Evolutionary conservation across 2,329 filamentous ascomycete genomes (phyloP), one percentile per base, ranked within the genome.

Genomic region (Fusarium palustre): DNA sequence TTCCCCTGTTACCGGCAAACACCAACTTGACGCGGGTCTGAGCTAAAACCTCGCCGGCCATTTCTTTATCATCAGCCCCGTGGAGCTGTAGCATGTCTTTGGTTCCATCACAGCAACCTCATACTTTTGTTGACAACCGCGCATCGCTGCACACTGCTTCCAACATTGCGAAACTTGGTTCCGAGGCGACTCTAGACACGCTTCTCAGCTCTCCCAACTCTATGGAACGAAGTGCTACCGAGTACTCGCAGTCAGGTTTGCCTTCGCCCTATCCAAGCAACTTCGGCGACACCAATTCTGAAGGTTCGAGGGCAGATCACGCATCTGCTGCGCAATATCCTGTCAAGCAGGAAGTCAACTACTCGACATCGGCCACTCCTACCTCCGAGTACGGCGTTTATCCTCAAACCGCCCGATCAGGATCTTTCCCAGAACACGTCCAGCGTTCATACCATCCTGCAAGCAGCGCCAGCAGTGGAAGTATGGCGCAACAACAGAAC

Each of bases 401-500:
- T 76, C 92, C 92, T 74, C 80, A 84, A 56, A 88, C 88, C 70
- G 92, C 92, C 80, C 92, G 93, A 79, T 94, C 93, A 80, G 89
- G 90, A 82, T 90, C 91, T 64, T 97, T 95, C 78, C 91, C 92
- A 80, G 93, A 97, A 76, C 94, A 97, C 81, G 88, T 96, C 80
- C 90, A 92, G 83, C 92, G 93, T 75, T 87, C 90, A 78, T 96
- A 96, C 85, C 91, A 93, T 82, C 90, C 90, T 82, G 85, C 92
- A 81, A 90, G 87, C 82, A 89, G 87, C 83, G 89, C 89, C 83
- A 88, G 91, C 82, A 83, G 81, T 83, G 91, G 89, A 90, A 91
- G 91, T 90, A 97, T 97, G 94, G 93, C 94, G 89, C 94, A 97
- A 93, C 89, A 86, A 84, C 83, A 93, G 91, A 93, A 93, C 91